These are phyloP conservation scores for Piper betle DNA, from an alignment of 164 flowering plant genomes.

Conservation along the genomic window DNA sequence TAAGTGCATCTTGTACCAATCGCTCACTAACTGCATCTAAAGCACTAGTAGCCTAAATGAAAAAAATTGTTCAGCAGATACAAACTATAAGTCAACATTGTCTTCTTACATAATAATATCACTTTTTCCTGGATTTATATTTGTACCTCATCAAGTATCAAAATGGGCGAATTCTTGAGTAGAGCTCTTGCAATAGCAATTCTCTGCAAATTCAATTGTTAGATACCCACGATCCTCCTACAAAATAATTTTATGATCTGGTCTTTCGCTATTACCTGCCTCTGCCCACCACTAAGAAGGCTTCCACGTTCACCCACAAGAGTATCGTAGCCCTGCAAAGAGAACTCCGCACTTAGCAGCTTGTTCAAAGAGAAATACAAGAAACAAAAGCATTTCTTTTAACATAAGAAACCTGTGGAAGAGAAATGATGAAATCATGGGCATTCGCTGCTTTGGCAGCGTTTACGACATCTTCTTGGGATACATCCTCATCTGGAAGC, in stretches of 20 bases:
- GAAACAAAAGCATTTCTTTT: not conserved
- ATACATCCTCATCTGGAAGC: slow-evolving; percentile 71
- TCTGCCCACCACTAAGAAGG: slow-evolving; percentile 89
- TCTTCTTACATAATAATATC: too few relatives aligned
- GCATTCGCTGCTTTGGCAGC: slow-evolving; percentile 99
- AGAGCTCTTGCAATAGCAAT: slow-evolving; percentile 92
- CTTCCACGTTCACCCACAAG: slow-evolving; percentile 97
- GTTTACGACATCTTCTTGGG: slow-evolving; percentile 77
- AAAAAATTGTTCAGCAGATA: not conserved
- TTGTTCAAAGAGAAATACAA: slow-evolving; percentile 1
- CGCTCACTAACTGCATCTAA: slow-evolving; percentile 85
- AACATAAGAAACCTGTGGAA: slow-evolving; percentile 59
- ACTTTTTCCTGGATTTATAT: not conserved
- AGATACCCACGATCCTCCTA: not conserved
- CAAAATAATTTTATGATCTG: not conserved
- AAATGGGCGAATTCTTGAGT: slow-evolving; percentile 82
- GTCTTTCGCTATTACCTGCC: slow-evolving; percentile 50
- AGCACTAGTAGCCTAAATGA: slow-evolving; percentile 84
- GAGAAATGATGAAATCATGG: slow-evolving; percentile 88
- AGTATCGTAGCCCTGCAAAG: slow-evolving; percentile 77
- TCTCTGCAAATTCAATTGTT: slow-evolving; percentile 46
- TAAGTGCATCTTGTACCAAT: slow-evolving; percentile 78
- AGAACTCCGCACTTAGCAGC: slow-evolving; percentile 1
- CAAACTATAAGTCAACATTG: not conserved
- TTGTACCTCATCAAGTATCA: slow-evolving; percentile 86